Evolutionary conservation across 164 flowering plant genomes (phyloP), one percentile per base, ranked within the genome.

Genomic region (Umbellularia californica): DNA sequence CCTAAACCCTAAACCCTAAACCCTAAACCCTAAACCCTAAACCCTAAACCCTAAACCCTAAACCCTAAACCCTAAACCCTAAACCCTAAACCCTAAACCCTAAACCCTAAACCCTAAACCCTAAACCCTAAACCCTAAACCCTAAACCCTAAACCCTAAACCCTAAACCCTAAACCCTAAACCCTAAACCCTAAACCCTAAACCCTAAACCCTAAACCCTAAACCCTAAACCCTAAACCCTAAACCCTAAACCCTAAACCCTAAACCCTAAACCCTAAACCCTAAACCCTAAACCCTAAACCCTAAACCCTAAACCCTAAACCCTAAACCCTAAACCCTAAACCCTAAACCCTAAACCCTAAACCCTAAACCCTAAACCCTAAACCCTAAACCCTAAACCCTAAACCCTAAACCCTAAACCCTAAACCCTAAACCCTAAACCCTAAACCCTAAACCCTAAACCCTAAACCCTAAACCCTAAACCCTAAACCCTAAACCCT

Each of bases 1-100:
- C 76, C 47, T n/a, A n/a, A 66, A 74, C 47, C 76, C 76, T 66
- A 65, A 66, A 74, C 62, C 76, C 70, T 66, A 68, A 74, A 68
- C 71, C 71, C 65, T 52, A 66, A 68, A 68, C 64, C 77, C 72
- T 47, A 22, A 64, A 30, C 28, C 33, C 30, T 25, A 12, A 73
- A 65, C 33, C 50, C 52, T 65, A 74, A 50, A 74, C 64, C 76
- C 76, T n/a, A n/a, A n/a, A n/a, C n/a, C n/a, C n/a, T n/a, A n/a
- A n/a, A n/a, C n/a, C n/a, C n/a, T n/a, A n/a, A n/a, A n/a, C n/a
- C n/a, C n/a, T n/a, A n/a, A n/a, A n/a, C 76, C 76, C 76, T n/a
- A n/a, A n/a, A n/a, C n/a, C n/a, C 76, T 74, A 74, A 74, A 74
- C 76, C 76, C 76, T 74, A 74, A 74, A 74, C 76, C 76, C 76